Evolutionary conservation across 2,329 filamentous ascomycete genomes (phyloP).

Genomic region (Polytolypa hystricis): DNA sequence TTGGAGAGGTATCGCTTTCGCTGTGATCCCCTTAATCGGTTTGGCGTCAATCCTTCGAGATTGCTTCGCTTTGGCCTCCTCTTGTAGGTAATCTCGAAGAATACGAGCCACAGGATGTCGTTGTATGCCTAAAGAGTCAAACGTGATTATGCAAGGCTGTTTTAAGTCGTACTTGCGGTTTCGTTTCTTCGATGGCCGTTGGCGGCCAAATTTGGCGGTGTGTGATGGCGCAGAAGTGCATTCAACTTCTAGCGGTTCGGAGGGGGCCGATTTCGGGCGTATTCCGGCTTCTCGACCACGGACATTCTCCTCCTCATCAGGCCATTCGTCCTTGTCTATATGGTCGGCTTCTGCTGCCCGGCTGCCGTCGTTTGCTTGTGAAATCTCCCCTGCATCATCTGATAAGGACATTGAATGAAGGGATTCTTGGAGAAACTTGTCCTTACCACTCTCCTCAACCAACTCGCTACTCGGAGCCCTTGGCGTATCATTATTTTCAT

Average conservation of each 20-base stretch:
- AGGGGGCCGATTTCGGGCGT: too few species aligned
- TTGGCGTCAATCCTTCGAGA: conserved; percentile 35
- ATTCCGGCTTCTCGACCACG: too few species aligned
- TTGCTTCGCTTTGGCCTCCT: conserved; percentile 59
- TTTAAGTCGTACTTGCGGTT: conserved; percentile 36
- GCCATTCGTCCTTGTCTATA: conserved; percentile 18
- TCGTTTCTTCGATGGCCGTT: conserved; percentile 12
- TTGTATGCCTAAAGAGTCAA: conserved; percentile 66
- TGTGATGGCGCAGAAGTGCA: too few species aligned
- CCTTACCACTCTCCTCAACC: conserved; percentile 12
- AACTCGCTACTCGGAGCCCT: conserved; percentile 3
- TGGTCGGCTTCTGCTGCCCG: neutral
- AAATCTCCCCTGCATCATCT: conserved; percentile 12
- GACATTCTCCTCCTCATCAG: conserved; percentile 21
- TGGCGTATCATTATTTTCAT: too few species aligned
- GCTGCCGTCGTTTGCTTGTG: neutral
- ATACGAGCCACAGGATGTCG: conserved; percentile 55
- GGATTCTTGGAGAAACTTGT: conserved; percentile 16
- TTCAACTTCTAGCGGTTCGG: too few species aligned
- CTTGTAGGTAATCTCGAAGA: conserved; percentile 65
- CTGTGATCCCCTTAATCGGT: conserved; percentile 52
- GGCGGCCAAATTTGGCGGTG: too few species aligned
- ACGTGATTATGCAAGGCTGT: conserved; percentile 64
- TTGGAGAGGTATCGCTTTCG: conserved; percentile 66
- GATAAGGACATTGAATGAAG: conserved; percentile 21